Conservation (phyloP, 768 basidiomycete genomes). For the Clathrus columnatus region DNA sequence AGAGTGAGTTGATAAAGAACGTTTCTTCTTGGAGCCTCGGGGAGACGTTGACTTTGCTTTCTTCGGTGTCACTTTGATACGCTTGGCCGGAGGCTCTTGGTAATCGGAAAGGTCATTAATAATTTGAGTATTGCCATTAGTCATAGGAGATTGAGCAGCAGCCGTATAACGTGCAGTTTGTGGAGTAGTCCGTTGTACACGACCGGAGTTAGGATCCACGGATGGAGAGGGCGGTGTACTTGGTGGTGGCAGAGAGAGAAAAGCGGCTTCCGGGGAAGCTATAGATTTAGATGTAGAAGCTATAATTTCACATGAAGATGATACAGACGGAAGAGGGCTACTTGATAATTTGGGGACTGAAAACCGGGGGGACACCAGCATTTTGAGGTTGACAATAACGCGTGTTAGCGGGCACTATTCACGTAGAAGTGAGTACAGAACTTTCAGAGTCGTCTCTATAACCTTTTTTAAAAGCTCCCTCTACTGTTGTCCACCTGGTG, state of each 20-base stretch:
- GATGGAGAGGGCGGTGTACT: neutral
- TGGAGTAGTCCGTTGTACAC: neutral
- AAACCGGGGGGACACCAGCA: conserved; percentile 9
- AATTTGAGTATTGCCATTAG: neutral
- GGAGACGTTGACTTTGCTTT: neutral
- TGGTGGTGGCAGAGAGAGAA: neutral
- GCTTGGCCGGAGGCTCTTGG: conserved; percentile 2
- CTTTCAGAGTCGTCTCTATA: neutral
- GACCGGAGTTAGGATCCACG: neutral
- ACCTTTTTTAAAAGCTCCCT: neutral
- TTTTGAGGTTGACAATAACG: neutral
- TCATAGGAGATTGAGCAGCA: neutral
- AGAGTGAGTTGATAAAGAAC: neutral
- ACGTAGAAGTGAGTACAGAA: neutral
- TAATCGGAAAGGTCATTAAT: neutral
- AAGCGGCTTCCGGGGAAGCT: neutral
- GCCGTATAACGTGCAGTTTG: neutral
- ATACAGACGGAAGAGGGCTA: neutral
- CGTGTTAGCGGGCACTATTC: neutral
- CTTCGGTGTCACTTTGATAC: neutral
- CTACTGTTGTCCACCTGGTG: neutral
- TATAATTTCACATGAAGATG: neutral
- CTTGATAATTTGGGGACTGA: conserved; percentile 1
- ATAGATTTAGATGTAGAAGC: neutral
- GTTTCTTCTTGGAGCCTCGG: neutral